Base-by-base conservation (phyloP, 2,329 filamentous ascomycete genomes). In the Neoarthrinium moseri region DNA sequence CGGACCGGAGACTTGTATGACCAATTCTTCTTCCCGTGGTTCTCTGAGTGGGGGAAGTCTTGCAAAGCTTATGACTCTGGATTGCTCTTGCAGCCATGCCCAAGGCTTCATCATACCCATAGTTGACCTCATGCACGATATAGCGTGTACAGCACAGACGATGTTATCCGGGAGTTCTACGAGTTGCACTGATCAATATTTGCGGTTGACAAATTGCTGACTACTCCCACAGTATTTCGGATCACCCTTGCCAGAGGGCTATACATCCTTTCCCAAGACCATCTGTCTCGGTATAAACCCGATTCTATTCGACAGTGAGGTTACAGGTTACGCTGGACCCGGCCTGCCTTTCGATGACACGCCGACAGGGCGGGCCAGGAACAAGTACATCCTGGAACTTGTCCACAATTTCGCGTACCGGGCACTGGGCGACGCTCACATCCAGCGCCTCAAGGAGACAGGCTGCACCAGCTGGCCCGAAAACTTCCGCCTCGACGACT, bases 211-310 rank as follows among this genome's bases (percentile, higher is more conserved):
- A 41, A n/a, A 29, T 29, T 7, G 26, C 15, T 41, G 17, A 41
- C 24, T 21, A 7, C 7, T 15, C 17, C 6, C 6, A 18, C 15
- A 41, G 38, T 27, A 29, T 23, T 55, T 61, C 21, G 70, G 71
- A 2, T 64, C 64, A 2, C 62, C 69, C 2, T 57, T 66, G 48
- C 30, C 40, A 13, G 27, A 53, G 55, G 72, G 58, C n/a, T 75
- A 56, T 52, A 51, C 48, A 45, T 59, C 45, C 20, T 59, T 59
- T 15, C 68, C 59, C 13, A 59, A 58, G 22, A 61, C 61, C 12
- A 58, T 78, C 45, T 69, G 64, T 15, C 59, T 76, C 17, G 64
- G 69, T 33, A 54, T 67, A 6, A 55, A 66, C 18, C 64, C 71
- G 10, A 59, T 73, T 27, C 21, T 59, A 4, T 54, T 63, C 4